Evolutionary conservation across 2,329 filamentous ascomycete genomes (phyloP), one percentile per base, ranked within the genome.

Genomic region (Trichoderma aggressivum): DNA sequence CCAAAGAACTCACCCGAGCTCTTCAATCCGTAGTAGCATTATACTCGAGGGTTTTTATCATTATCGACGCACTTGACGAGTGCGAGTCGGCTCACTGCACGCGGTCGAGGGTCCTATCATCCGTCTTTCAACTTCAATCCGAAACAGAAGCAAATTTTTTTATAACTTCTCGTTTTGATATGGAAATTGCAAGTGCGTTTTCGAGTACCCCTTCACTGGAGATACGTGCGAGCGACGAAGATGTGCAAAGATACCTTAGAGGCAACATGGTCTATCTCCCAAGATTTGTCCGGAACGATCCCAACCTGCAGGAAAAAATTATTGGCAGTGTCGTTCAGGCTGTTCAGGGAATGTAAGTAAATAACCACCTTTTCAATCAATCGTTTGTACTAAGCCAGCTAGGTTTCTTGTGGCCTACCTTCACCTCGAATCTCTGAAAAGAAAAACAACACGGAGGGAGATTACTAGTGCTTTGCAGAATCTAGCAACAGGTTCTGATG

Each of bases 31-130:
- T 47, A 21, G 1, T 1, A 3, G 2, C 6, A 10, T 0, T 6
- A 47, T 47, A 47, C 10, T 21, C 43, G 10, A 47, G 10, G 1
- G 3, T 2, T 11, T 47, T 21, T 2, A 21, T 47, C 4, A 21
- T 47, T 0, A 11, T 47, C 43, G 43, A 47, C 10, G 43, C 43
- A 21, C 18, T 47, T 47, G 43, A 47, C n/a, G 18, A 47, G 8
- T 47, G 4, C 11, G n/a, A 5, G 0, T 16, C 7, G 3, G 0
- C 18, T 4, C 4, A 43, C 3, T 6, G 3, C 0, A 18, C 36
- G 3, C 36, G 16, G 2, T 18, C 4, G 14, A 14, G 14, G 1
- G 7, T 43, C 18, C 1, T n/a, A 3, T n/a, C 16, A 3, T 7
- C 16, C 16, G 8, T 43, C 36, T 43, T 4, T 8, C 8, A 8